Conservation (phyloP, 2,329 filamentous ascomycete genomes). For the Monosporascus sp. region DNA sequence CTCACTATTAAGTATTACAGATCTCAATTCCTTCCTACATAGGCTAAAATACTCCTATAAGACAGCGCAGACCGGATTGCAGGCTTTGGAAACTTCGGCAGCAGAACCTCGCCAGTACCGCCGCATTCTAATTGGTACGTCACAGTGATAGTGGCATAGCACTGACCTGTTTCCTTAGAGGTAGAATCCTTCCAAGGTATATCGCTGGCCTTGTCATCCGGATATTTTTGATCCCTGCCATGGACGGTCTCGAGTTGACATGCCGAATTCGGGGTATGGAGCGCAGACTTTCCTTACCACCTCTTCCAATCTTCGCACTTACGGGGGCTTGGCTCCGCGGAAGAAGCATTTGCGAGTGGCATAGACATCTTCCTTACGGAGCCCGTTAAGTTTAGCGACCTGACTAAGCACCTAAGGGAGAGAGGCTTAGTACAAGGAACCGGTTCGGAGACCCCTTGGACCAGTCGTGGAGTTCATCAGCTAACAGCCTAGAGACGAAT, state of each 20-base stretch:
- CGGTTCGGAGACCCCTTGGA: no score
- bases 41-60: constrained; percentile 20
- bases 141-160: neutral
- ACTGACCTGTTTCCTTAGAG: no score
- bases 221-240: constrained; percentile 42
- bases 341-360: constrained; percentile 40
- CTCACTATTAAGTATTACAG: no score
- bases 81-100: constrained; percentile 31
- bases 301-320: constrained; percentile 38
- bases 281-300: constrained; percentile 28
- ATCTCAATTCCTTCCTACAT: no score
- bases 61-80: constrained; percentile 32
- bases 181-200: neutral
- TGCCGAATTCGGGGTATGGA: constrained; percentile 36
- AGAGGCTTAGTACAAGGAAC: neutral
- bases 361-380: constrained; percentile 44
- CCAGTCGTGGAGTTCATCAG: no score
- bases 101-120: constrained; percentile 4
- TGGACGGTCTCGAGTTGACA: constrained; percentile 37
- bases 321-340: constrained; percentile 40
- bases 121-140: constrained; percentile 11
- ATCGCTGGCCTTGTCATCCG: neutral
- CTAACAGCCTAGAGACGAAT: no score
- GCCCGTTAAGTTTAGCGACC: constrained; percentile 35
- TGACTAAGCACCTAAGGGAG: constrained; percentile 10